Evolutionary conservation across 495 filamentous ascomycete species (phyloP).

Genomic region (Xylaria acuta): DNA sequence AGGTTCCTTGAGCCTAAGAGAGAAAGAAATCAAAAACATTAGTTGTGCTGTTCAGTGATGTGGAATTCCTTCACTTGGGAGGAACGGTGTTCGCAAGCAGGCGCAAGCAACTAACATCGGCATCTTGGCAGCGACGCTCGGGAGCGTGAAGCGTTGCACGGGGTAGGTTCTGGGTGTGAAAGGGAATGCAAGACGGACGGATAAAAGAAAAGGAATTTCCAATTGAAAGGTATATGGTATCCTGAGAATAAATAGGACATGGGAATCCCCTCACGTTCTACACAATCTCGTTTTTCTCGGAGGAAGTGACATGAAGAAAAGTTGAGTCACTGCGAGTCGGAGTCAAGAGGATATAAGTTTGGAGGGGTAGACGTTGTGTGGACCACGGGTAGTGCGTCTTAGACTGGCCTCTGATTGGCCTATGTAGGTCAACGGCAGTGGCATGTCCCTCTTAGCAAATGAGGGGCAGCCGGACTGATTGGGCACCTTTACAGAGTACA

Average conservation of each 20-base stretch:
- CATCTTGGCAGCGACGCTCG: too few species aligned
- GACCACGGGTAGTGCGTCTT: background rate
- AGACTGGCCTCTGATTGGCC: background rate
- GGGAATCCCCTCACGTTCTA: too few species aligned
- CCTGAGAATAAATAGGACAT: background rate
- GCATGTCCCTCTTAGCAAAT: background rate
- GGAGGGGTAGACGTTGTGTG: background rate
- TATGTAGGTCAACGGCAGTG: background rate
- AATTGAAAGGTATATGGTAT: background rate
- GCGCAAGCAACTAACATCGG: too few species aligned
- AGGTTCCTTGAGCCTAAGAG: conserved; percentile 86
- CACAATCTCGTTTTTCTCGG: too few species aligned
- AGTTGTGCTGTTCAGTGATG: too few species aligned
- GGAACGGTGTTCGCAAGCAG: too few species aligned
- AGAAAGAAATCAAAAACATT: too few species aligned
- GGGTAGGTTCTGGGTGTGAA: background rate
- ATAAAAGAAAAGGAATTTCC: background rate
- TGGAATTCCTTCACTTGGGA: too few species aligned
- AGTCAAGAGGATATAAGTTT: background rate
- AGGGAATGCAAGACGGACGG: background rate
- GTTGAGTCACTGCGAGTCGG: background rate
- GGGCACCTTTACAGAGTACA: too few species aligned
- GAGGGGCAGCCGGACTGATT: background rate
- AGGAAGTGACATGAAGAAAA: background rate
- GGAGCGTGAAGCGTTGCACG: background rate